phyloP scores from a whole-genome alignment of 2,329 filamentous ascomycete genomes.

The Talaromyces sp. region DNA sequence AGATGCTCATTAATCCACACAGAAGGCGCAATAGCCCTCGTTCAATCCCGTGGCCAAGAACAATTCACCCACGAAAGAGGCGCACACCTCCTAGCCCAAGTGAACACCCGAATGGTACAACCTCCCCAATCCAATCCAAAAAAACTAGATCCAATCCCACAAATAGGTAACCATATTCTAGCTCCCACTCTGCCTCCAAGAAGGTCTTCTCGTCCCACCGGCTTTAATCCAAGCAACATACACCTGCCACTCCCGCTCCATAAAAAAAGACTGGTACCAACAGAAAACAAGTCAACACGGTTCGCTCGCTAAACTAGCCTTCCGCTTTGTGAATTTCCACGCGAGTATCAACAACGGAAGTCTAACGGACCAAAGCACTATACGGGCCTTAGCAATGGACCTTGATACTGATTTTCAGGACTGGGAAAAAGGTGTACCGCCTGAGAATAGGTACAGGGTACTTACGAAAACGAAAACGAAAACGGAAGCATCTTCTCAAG shows the following conservation, averaged over 20 bases:
- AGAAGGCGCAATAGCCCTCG: neutral
- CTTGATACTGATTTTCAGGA: too few species aligned
- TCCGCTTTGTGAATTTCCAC: neutral
- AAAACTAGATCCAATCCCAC: too few species aligned
- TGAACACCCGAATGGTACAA: neutral
- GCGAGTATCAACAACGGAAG: neutral
- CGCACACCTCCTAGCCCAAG: neutral
- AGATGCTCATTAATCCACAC: neutral
- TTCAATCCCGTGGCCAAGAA: neutral
- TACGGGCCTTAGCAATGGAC: neutral
- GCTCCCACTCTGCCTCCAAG: conserved; percentile 1
- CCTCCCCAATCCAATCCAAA: too few species aligned
- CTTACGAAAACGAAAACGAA: neutral
- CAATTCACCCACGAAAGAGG: conserved; percentile 2
- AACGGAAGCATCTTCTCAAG: neutral
- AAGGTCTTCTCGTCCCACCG: neutral
- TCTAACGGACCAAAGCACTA: neutral
- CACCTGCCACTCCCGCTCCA: neutral
- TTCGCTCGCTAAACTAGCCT: neutral
- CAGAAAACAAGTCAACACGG: neutral
- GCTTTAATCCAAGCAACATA: conserved; percentile 1
- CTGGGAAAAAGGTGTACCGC: too few species aligned
- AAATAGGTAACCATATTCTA: neutral
- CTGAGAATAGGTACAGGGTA: too few species aligned
- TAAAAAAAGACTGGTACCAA: neutral